Percentiles rank a stretch among this genome's conserved stretches.
These are phyloP conservation scores for Lentinula boryana DNA, from an alignment of 768 basidiomycete genomes.

Conservation along the genomic window DNA sequence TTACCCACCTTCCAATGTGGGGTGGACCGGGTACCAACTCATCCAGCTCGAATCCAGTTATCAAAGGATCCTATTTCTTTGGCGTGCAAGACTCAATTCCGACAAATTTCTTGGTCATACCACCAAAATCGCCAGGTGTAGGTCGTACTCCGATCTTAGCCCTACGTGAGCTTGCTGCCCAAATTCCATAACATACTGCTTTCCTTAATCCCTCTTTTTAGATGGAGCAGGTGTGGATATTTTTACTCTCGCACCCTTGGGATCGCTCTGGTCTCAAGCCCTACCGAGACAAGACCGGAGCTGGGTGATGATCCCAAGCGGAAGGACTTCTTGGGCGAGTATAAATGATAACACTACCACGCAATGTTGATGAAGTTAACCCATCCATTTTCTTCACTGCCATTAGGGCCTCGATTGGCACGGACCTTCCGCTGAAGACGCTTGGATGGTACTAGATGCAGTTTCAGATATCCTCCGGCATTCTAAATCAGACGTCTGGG, in stretches of 20 bases:
- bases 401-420: conserved; percentile 88
- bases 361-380: no score
- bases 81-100: conserved; percentile 38
- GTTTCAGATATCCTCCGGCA: conserved; percentile 39
- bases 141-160: conserved; percentile 45
- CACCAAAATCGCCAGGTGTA: conserved; percentile 32
- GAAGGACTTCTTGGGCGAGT: conserved; percentile 74
- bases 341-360: background rate
- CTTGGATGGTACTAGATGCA: conserved; percentile 56
- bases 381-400: background rate
- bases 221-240: conserved; percentile 89
- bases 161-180: conserved; percentile 42
- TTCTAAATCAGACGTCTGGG: conserved; percentile 26
- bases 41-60: conserved; percentile 17
- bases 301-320: conserved; percentile 83
- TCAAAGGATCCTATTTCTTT: conserved; percentile 58
- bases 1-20: conserved; percentile 43
- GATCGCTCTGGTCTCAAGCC: conserved; percentile 57
- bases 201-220: conserved; percentile 17
- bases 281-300: conserved; percentile 51
- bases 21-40: conserved; percentile 12
- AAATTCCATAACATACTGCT: background rate
- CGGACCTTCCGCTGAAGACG: conserved; percentile 71
- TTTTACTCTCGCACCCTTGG: conserved; percentile 15
- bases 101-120: conserved; percentile 50